Evolutionary conservation across 805 yeast genomes (phyloP), one percentile per base, ranked within the genome.

Genomic region (Ogataea glucozyma): DNA sequence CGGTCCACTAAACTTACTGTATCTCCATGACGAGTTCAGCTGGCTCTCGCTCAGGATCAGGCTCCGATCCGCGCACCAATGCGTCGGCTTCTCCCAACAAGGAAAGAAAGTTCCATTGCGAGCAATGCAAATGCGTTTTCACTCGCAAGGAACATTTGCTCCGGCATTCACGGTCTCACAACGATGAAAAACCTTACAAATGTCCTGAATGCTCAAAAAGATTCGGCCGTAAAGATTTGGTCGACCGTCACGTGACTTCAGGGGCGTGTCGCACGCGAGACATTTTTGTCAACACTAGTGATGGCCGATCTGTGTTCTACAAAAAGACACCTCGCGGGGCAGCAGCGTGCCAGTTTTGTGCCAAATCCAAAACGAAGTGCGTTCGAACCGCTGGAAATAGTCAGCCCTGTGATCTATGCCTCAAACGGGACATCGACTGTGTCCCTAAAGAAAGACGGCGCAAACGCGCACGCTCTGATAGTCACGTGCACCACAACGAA

Each of bases 101-200:
- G 10, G 38, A 24, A 14, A 41, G 31, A 21, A 31, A 23, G 27
- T 41, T 41, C 41, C 30, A 16, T n/a, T 41, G 45, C 23, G 32
- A 19, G 12, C 40, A 17, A 12, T 41, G 45, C 27, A 35, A 13
- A 8, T 41, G 45, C 29, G 30, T 30, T 11, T 41, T 41, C 37
- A 41, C 45, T 5, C 20, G 45, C 13, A 41, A 41, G 16, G 45
- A 41, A 24, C 45, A 41, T 14, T 21, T 41, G n/a, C 8, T 35
- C 16, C 27, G 45, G 7, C 45, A 41, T 18, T 11, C 38, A 21
- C 45, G 45, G 12, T 41, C 45, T 2, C 45, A 41, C 32, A 41
- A 41, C 27, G 45, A 41, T 22, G 41, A 41, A n/a, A 41, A 36
- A 31, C 45, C 45, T 7, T 41, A 36, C 31, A 13, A n/a, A 8